Base-by-base conservation (phyloP, 305 asterid species). In the Coffea humblotiana region DNA sequence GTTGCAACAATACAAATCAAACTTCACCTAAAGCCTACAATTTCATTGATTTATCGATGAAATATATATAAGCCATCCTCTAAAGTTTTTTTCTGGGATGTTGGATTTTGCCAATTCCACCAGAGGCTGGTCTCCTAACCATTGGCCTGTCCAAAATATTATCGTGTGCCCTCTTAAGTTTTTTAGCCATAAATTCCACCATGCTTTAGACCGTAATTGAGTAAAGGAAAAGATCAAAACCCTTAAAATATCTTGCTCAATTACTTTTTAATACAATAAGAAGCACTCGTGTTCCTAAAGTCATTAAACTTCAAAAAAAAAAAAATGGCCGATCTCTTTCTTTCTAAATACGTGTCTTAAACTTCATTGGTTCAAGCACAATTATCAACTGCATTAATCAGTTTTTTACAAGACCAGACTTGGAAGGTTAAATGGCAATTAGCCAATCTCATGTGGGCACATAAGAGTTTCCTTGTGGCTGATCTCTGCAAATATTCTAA, bases 1-100 rank as follows among this genome's bases (percentile, higher is more conserved):
- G 65, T 83, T 76, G 45, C 77, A 78, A 79, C 54, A 72, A 47
- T 13, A 47, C 6, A 71, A 78, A 78, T 85, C 5, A 81, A 65
- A 78, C 67, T 66, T 27, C 37, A 32, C 21, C 25, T n/a, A 66
- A n/a, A 19, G 32, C 16, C 35, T 35, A 47, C 4, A 37, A 54
- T 75, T 51, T 56, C 65, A 72, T 35, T 19, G 29, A 63, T 1
- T 40, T 8, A 6, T 61, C 1, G 52, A 65, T n/a, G 29, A 9
- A 51, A 67, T 35, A 75, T 56, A 16, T 37, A 6, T 54, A 9
- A 8, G 70, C n/a, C 67, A 74, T 43, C 72, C n/a, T 48, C 32
- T 29, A 29, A 29, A 29, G 1, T 29, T 29, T 29, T 29, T 29
- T 1, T 29, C 32, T 29, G 32, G 32, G 32, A 29, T 29, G 32